Percentiles rank a stretch among this genome's conserved stretches.
Evolutionary conservation across 2,329 filamentous ascomycete genomes (phyloP).

Genomic region (Epichloe gansuensis): DNA sequence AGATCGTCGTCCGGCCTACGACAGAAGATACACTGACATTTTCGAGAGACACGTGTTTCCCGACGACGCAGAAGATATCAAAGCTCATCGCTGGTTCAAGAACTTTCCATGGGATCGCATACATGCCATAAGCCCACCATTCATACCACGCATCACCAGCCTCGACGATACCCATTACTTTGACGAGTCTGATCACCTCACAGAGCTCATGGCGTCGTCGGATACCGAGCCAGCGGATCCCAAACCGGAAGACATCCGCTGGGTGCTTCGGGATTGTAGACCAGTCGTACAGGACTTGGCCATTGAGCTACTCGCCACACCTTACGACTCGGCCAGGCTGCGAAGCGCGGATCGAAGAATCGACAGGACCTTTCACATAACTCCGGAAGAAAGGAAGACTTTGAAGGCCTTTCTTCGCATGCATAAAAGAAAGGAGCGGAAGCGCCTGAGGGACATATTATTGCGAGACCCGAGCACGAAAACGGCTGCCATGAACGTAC

Average conservation of each 20-base stretch:
- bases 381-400: slow-evolving; percentile 25
- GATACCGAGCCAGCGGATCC: slow-evolving; percentile 18
- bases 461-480: slow-evolving; percentile 60
- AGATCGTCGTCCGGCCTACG: slow-evolving; percentile 30
- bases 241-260: slow-evolving; percentile 19
- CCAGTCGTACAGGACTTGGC: slow-evolving; percentile 30
- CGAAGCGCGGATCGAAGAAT: slow-evolving; percentile 38
- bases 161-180: slow-evolving; percentile 80
- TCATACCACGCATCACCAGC: slow-evolving; percentile 59
- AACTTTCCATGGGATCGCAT: slow-evolving; percentile 67
- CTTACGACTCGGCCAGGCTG: slow-evolving; percentile 36
- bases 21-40: slow-evolving; percentile 11
- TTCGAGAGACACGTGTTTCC: slow-evolving; percentile 57
- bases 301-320: slow-evolving; percentile 31
- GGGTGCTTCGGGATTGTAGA: slow-evolving; percentile 26
- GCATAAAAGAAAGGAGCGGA: slow-evolving; percentile 54
- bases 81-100: slow-evolving; percentile 74
- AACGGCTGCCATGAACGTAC: slow-evolving; percentile 59
- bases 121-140: slow-evolving; percentile 61
- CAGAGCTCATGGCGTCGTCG: slow-evolving; percentile 44
- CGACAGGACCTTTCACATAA: slow-evolving; percentile 24
- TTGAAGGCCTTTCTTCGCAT: slow-evolving; percentile 39
- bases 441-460: slow-evolving; percentile 72
- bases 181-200: slow-evolving; percentile 65
- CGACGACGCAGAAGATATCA: slow-evolving; percentile 82